A percentile compares a stretch with the other conserved stretches of the same genome.
Conservation (phyloP, 306 rosid genomes). For the Lithocarpus polystachyus region DNA sequence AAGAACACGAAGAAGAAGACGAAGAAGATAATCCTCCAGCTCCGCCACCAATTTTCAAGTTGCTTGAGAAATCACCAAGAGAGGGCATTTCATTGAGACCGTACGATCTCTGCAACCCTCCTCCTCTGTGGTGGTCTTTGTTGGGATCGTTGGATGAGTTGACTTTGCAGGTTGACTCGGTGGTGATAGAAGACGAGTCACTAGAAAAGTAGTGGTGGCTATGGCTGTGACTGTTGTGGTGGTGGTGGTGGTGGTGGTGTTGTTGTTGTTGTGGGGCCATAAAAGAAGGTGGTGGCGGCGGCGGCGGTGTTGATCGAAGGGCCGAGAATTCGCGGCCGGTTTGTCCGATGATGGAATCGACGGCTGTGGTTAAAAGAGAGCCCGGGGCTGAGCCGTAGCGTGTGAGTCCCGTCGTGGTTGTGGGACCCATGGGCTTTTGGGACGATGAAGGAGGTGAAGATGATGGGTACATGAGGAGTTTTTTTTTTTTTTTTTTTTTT, state of each 20-base stretch:
- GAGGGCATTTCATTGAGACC: slow-evolving; percentile 31
- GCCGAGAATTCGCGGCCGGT: slow-evolving; percentile 35
- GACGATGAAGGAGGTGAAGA: slow-evolving; percentile 45
- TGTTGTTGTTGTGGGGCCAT: slow-evolving; percentile 1
- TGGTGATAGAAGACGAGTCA: slow-evolving; percentile 42
- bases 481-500: no score
- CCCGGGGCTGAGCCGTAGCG: slow-evolving; percentile 79
- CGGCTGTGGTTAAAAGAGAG: slow-evolving; percentile 54
- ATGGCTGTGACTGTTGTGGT: neutral
- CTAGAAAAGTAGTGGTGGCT: slow-evolving; percentile 33
- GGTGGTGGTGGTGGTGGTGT: neutral
- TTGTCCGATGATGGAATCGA: slow-evolving; percentile 55
- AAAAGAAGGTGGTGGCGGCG: neutral
- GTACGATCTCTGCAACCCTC: slow-evolving; percentile 36
- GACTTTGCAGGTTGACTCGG: slow-evolving; percentile 38
- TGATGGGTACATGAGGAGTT: slow-evolving; percentile 39
- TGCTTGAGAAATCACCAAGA: slow-evolving; percentile 25
- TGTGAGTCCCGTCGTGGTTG: slow-evolving; percentile 36
- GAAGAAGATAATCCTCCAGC: slow-evolving; percentile 16
- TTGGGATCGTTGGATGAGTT: slow-evolving; percentile 24
- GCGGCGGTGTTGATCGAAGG: slow-evolving; percentile 11
- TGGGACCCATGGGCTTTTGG: slow-evolving; percentile 33
- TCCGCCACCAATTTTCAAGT: slow-evolving; percentile 6
- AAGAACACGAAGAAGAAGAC: neutral
- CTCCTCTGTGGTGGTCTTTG: neutral